Percentiles rank a stretch among this genome's conserved stretches.
phyloP scores from a whole-genome alignment of 2,329 filamentous ascomycete genomes.

The Exophiala oligosperma region DNA sequence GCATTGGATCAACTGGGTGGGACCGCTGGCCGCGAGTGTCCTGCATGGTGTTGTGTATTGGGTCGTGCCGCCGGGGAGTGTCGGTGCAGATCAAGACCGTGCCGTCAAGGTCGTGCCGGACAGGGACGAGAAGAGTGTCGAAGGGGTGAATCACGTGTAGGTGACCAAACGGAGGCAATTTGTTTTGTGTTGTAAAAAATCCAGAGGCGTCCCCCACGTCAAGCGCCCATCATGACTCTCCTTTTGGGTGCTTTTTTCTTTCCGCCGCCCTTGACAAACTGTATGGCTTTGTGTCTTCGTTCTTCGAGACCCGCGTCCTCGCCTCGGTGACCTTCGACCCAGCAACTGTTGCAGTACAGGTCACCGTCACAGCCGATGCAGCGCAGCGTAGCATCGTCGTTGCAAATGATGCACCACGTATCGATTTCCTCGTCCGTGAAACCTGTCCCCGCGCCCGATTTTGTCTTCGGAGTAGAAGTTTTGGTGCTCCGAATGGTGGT shows the following conservation, averaged over 20 bases:
- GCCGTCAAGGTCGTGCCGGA: neutral
- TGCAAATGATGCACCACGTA: slow-evolving; percentile 80
- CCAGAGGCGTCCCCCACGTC: neutral
- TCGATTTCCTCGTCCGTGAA: slow-evolving; percentile 69
- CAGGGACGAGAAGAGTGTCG: slow-evolving; percentile 7
- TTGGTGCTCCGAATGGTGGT: slow-evolving; percentile 17
- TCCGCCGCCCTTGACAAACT: slow-evolving; percentile 42
- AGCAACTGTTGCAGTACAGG: slow-evolving; percentile 75
- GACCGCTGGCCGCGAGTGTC: slow-evolving; percentile 33
- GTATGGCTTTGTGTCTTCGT: slow-evolving; percentile 65
- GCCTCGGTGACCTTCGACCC: slow-evolving; percentile 76
- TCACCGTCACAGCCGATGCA: slow-evolving; percentile 72
- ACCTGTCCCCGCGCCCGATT: slow-evolving; percentile 34
- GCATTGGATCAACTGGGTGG: slow-evolving; percentile 43
- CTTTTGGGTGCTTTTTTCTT: slow-evolving; percentile 24
- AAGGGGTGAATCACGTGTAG: slow-evolving; percentile 9
- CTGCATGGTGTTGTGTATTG: slow-evolving; percentile 36
- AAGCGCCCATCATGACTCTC: slow-evolving; percentile 22
- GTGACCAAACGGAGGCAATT: neutral
- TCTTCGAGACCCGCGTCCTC: slow-evolving; percentile 70
- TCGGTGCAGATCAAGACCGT: neutral
- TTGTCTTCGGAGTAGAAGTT: slow-evolving; percentile 31
- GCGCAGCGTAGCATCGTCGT: slow-evolving; percentile 71
- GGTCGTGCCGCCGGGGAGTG: slow-evolving; percentile 25
- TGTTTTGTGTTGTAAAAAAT: no score